Conservation (phyloP, 805 yeast species). For the Wickerhamomyces bisporus region DNA sequence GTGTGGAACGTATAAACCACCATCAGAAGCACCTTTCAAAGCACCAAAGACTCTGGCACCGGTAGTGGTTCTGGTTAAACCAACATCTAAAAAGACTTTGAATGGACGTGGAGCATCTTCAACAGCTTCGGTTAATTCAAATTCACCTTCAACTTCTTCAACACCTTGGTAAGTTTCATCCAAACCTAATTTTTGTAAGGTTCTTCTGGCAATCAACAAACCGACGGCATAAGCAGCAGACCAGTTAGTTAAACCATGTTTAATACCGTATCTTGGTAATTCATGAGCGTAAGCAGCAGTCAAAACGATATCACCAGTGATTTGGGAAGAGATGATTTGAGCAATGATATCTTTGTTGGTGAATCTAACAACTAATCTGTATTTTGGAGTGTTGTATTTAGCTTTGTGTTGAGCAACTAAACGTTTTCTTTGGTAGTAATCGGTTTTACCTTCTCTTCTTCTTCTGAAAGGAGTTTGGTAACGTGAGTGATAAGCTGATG, state of each 20-base stretch:
- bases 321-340: conserved; percentile 94
- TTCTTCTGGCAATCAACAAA: conserved; percentile 98
- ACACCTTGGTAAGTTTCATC: conserved; percentile 98
- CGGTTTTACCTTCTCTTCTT: conserved; percentile 99
- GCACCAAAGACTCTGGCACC: conserved; percentile 99
- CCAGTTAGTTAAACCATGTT: conserved; percentile 99
- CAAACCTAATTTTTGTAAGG: conserved; percentile 93
- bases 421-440: conserved; percentile 99
- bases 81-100: conserved; percentile 98
- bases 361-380: conserved; percentile 99
- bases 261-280: conserved; percentile 95
- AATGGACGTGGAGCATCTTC: conserved; percentile 99
- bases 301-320: conserved; percentile 93
- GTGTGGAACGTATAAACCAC: conserved; percentile 99
- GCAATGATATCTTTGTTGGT: conserved; percentile 99
- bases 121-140: conserved; percentile 95
- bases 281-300: conserved; percentile 99
- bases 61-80: conserved; percentile 99
- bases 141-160: conserved; percentile 99
- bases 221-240: conserved; percentile 99
- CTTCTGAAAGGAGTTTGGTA: conserved; percentile 99
- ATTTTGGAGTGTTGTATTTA: conserved; percentile 98
- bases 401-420: conserved; percentile 99
- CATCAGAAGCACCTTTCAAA: conserved; percentile 99
- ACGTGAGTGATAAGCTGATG: conserved; percentile 96